Base-by-base conservation (phyloP, 2,329 filamentous ascomycete species). In the Aspergillus novofumigatus region DNA sequence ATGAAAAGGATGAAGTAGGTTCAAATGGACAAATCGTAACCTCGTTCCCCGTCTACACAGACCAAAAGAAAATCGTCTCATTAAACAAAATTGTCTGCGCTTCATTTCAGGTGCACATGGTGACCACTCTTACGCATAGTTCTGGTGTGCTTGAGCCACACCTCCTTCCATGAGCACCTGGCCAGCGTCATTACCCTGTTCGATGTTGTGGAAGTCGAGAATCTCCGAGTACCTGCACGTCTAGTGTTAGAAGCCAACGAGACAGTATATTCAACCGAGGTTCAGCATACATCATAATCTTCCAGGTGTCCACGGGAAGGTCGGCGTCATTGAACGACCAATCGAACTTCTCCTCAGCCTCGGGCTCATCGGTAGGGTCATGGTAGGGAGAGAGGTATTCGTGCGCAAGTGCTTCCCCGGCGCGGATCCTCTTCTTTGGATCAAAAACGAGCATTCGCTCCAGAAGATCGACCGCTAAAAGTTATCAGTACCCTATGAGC, bases 321-420 rank as follows among this genome's bases (percentile, higher is more conserved):
- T 99, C 94, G 50, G 93, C 94, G 68, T 99, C 94, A 75, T 97
- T 97, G 79, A 99, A 99, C 54, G 92, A 97, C 94, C 94, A 99
- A 74, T 99, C 94, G 69, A 99, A 99, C 79, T 96, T 97, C 81
- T 97, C 92, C 60, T 96, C 91, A 23, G 94, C 91, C 17, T 92
- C 87, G 1, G 94, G 94, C 81, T 99, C 94, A 70, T 99, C 94
- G 48, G 90, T 94, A 8, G 94, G 92, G 72, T 99, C 94, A 77
- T 99, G 94, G 80, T 99, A 99, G 7, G 93, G 93, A 9, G 91
- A 85, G 51, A 99, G 89, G 75, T 99, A 99, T 65, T 93, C 90
- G 77, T 99, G 92, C 50, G 88, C 86, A 53, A 99, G 85, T 26
- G 90, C 93, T 62, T 95, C 86, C 55, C 87, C 84, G 10, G 94